phyloP scores from a whole-genome alignment of 1,284 basidiomycete species.

The Ganoderma sinense region DNA sequence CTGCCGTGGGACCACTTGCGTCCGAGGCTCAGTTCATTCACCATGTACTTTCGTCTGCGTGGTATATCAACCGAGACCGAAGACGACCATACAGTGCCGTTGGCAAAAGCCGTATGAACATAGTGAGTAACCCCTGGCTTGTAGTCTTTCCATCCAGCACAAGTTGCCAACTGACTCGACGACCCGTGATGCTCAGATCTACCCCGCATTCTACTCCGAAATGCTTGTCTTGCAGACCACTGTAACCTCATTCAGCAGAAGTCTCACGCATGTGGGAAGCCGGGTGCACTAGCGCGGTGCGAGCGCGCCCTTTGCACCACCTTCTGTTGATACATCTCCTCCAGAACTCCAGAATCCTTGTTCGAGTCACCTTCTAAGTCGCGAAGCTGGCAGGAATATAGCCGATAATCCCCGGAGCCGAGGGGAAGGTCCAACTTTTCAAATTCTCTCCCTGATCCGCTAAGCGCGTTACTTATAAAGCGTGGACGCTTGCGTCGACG shows the following conservation, averaged over 20 bases:
- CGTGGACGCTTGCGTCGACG: not conserved
- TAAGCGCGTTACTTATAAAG: not conserved
- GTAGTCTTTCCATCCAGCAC: not conserved
- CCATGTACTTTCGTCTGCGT: too few species aligned
- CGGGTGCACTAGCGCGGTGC: not conserved
- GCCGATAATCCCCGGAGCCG: not conserved
- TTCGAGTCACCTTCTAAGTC: not conserved
- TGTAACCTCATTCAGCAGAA: not conserved
- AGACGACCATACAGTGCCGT: too few species aligned
- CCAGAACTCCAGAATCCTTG: not conserved
- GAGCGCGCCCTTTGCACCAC: not conserved
- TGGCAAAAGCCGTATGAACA: too few species aligned
- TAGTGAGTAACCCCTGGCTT: too few species aligned
- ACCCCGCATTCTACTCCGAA: not conserved
- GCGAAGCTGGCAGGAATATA: not conserved
- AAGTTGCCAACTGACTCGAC: not conserved
- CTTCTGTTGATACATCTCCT: not conserved
- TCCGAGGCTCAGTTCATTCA: constrained; percentile 31
- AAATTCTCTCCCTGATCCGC: not conserved
- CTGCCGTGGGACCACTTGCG: constrained; percentile 37
- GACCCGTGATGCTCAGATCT: not conserved
- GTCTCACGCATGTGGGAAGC: constrained; percentile 2
- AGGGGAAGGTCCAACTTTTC: not conserved
- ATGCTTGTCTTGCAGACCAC: not conserved
- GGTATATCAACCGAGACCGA: too few species aligned